Evolutionary conservation across 352 stramenopile species (phyloP).

Genomic region (Globisporangium spinosum): DNA sequence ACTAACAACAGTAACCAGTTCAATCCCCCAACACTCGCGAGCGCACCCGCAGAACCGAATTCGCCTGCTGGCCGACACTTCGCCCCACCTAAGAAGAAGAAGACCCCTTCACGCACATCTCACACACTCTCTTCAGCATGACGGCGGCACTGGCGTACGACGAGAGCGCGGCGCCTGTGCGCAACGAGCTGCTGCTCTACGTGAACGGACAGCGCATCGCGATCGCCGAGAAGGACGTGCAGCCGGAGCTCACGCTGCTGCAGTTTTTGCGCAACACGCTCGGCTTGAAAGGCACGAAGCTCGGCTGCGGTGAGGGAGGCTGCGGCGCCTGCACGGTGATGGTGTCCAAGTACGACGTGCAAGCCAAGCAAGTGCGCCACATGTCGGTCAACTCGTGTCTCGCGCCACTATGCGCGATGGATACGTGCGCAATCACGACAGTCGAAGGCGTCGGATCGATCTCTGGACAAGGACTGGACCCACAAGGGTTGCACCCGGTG

Average conservation of each 20-base stretch:
- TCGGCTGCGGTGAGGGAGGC: conserved; percentile 93
- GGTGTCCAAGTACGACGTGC: conserved; percentile 68
- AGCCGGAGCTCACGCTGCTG: conserved; percentile 77
- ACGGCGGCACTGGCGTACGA: conserved; percentile 1
- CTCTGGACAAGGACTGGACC: conserved; percentile 24
- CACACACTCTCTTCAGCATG: neutral
- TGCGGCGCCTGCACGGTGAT: conserved; percentile 97
- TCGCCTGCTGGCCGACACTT: neutral
- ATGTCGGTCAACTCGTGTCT: conserved; percentile 88
- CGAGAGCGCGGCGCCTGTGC: conserved; percentile 22
- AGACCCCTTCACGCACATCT: neutral
- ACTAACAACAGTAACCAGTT: too few species aligned
- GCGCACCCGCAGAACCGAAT: conserved; percentile 11
- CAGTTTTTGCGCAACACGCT: conserved; percentile 77
- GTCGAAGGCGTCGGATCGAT: conserved; percentile 73
- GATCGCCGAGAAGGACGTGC: conserved; percentile 44
- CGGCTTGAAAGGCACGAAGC: conserved; percentile 78
- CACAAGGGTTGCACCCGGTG: conserved; percentile 65
- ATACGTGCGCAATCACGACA: conserved; percentile 82
- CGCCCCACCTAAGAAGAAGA: neutral
- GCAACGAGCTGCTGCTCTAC: conserved; percentile 63
- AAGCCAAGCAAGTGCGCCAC: conserved; percentile 46
- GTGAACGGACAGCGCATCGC: conserved; percentile 64
- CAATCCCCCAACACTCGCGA: too few species aligned
- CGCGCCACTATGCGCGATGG: conserved; percentile 74